Evolutionary conservation across 2,329 filamentous ascomycete genomes (phyloP), one percentile per base, ranked within the genome.

Genomic region (Ustilaginoidea virens): DNA sequence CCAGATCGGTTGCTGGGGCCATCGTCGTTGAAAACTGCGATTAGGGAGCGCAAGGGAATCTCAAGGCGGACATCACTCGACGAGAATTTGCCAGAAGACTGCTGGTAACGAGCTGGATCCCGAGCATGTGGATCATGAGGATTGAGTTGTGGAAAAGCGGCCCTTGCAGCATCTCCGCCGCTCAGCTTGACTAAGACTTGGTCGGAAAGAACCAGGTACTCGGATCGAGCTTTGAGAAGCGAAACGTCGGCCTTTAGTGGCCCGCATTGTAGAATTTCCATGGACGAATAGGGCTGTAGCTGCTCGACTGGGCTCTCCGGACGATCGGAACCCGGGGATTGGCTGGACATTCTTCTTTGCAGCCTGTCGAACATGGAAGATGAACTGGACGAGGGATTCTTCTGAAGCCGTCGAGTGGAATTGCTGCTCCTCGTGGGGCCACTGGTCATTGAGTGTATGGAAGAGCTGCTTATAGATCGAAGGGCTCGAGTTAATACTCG

Each of bases 21-120:
- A 39, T 69, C 65, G 17, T 65, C 60, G 17, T 56, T 57, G 36
- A 68, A 69, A 2, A 58, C 57, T 3, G 66, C 61, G 21, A 71
- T 60, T 15, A 71, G 53, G 21, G 55, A 58, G 11, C 59, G 53
- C 6, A 69, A 45, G 0, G 66, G 62, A 6, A 72, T 56, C 27
- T 61, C 55, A 18, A 64, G 41, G 12, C 55, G 53, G 31, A 54
- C 38, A 26, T 60, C 54, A 24, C 51, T 42, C n/a, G 47, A 39
- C 8, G 45, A 40, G 4, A 46, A 40, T 35, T 52, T 49, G 34
- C 43, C 43, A 23, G 39, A 32, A 5, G 35, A 31, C 6, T 42
- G 37, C 6, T 46, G 44, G 33, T 29, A 41, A 21, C 32, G 41
- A n/a, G 34, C 33, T 18, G 43, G 40, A 13, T 33, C 34, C 39